These are phyloP conservation scores for Stramenopiles sp. DNA, from an alignment of 352 stramenopile species.

Conservation along the genomic window DNA sequence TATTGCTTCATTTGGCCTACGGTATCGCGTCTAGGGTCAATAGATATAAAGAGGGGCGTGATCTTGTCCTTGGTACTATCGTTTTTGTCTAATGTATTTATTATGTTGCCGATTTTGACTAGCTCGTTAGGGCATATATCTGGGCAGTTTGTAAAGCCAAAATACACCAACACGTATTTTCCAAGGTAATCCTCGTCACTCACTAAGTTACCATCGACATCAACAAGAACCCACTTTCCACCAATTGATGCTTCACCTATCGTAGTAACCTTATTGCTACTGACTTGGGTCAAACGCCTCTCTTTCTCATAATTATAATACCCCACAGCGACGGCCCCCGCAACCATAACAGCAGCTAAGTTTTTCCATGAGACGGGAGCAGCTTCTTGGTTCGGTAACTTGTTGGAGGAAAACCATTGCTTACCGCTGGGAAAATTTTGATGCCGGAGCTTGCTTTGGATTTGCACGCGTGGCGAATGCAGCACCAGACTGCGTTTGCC, in stretches of 20 bases:
- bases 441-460: too few species aligned
- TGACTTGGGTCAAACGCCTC: slow-evolving; percentile 51
- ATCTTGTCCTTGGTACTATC: slow-evolving; percentile 36
- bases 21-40: slow-evolving; percentile 90
- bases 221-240: slow-evolving; percentile 71
- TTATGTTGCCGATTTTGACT: slow-evolving; percentile 84
- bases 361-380: slow-evolving; percentile 61
- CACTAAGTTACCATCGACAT: slow-evolving; percentile 55
- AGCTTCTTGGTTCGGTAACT: too few species aligned
- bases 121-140: slow-evolving; percentile 99
- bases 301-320: slow-evolving; percentile 73
- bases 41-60: slow-evolving; percentile 85
- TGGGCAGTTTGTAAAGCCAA: slow-evolving; percentile 97
- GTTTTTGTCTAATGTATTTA: slow-evolving; percentile 61
- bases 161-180: slow-evolving; percentile 93
- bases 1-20: slow-evolving; percentile 84
- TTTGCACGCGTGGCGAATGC: too few species aligned
- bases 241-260: slow-evolving; percentile 70
- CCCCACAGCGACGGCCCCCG: slow-evolving; percentile 46
- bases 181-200: slow-evolving; percentile 71
- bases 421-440: too few species aligned
- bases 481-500: too few species aligned
- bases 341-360: slow-evolving; percentile 41
- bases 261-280: slow-evolving; percentile 47
- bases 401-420: too few species aligned